A percentile compares a stretch with the other conserved stretches of the same genome.
Evolutionary conservation across 306 rosid genomes (phyloP).

Genomic region (Hippophae rhamnoides): DNA sequence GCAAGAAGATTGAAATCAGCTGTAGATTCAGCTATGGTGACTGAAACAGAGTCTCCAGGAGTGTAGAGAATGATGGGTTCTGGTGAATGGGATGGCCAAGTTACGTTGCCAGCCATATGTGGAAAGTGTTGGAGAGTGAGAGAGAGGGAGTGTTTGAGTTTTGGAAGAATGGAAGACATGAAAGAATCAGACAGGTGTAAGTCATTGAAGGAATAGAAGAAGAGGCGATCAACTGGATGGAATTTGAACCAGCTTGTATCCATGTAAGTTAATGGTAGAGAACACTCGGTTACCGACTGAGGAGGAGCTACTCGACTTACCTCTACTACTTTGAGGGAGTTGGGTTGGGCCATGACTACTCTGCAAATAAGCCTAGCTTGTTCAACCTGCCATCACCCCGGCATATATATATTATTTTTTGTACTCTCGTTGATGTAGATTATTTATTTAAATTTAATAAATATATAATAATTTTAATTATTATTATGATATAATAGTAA

Average conservation of each 20-base stretch:
- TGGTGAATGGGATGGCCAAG: constrained; percentile 34
- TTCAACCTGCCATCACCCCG: background rate
- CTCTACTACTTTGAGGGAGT: background rate
- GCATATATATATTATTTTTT: too few relatives aligned
- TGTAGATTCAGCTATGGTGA: constrained; percentile 26
- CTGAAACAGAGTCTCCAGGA: constrained; percentile 26
- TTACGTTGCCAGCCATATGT: constrained; percentile 36
- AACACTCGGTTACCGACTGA: background rate
- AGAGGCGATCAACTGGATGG: constrained; percentile 28
- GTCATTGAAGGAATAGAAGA: constrained; percentile 25
- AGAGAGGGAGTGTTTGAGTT: constrained; percentile 46
- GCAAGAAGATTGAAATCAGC: constrained; percentile 20
- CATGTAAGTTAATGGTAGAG: constrained; percentile 11
- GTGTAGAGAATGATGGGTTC: constrained; percentile 29
- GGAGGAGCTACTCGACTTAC: background rate
- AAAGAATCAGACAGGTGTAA: background rate
- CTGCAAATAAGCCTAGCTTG: too few relatives aligned
- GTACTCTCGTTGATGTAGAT: too few relatives aligned
- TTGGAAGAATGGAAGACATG: constrained; percentile 24
- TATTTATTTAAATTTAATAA: too few relatives aligned
- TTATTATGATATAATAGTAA: too few relatives aligned
- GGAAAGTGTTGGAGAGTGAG: constrained; percentile 50
- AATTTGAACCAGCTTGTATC: constrained; percentile 15
- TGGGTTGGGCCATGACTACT: background rate
- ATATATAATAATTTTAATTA: too few relatives aligned